Percentiles rank a stretch among this genome's conserved stretches.
Evolutionary conservation across 2,329 filamentous ascomycete species (phyloP).

Genomic region (Escovopsis sp.): DNA sequence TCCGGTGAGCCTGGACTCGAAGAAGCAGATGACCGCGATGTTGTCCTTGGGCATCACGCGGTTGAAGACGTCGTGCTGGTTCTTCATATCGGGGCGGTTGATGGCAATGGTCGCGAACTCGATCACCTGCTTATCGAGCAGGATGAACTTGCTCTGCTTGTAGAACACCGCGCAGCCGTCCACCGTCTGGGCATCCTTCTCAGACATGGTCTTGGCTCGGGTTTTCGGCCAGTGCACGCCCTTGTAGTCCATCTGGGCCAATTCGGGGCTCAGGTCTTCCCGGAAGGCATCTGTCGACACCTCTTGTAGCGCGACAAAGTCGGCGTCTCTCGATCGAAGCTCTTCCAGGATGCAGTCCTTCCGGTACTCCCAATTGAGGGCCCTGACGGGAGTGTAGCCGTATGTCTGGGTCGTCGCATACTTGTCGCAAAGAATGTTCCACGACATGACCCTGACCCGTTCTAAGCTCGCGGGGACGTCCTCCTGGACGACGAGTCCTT

Average conservation of each 20-base stretch:
- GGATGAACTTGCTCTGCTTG: constrained; percentile 85
- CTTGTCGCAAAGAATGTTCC: constrained; percentile 92
- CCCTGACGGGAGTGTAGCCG: constrained; percentile 74
- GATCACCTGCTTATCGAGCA: constrained; percentile 87
- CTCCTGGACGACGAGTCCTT: constrained; percentile 64
- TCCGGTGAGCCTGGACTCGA: constrained; percentile 86
- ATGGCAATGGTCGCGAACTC: constrained; percentile 88
- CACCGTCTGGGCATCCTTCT: constrained; percentile 76
- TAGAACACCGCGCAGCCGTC: constrained; percentile 96
- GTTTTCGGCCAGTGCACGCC: constrained; percentile 87
- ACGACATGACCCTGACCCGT: constrained; percentile 73
- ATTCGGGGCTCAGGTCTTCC: constrained; percentile 74
- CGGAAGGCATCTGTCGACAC: constrained; percentile 86
- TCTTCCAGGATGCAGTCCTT: constrained; percentile 73
- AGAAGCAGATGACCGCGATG: constrained; percentile 80
- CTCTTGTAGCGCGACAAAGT: constrained; percentile 88
- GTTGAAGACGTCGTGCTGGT: constrained; percentile 95
- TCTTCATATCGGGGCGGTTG: constrained; percentile 91
- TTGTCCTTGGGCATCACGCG: constrained; percentile 97
- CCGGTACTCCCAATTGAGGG: constrained; percentile 76
- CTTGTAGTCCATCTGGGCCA: constrained; percentile 81
- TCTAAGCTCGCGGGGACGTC: constrained; percentile 46
- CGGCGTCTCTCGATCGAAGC: constrained; percentile 62
- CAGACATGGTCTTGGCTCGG: constrained; percentile 79
- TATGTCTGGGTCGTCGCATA: constrained; percentile 77